These are phyloP conservation scores for Salix caprea DNA, from an alignment of 345 rosid species.

Conservation along the genomic window DNA sequence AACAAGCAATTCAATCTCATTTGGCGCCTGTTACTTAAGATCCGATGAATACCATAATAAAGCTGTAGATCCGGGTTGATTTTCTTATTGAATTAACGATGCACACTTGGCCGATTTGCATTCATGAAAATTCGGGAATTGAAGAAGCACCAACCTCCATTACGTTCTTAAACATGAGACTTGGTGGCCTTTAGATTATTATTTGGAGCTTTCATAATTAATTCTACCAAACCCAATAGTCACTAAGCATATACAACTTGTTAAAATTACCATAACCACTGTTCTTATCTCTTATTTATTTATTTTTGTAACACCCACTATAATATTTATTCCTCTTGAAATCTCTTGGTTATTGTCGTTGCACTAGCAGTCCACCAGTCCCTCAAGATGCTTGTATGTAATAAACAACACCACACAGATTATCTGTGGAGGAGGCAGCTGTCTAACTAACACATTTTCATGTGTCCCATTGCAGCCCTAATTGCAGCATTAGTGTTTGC, in stretches of 20 bases:
- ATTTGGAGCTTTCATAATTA: not conserved
- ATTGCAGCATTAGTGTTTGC: conserved; percentile 2
- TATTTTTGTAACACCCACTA: not conserved
- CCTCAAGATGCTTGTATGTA: not conserved
- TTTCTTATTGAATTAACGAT: not conserved
- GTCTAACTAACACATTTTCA: not conserved
- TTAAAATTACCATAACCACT: not conserved
- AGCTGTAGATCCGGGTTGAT: not conserved
- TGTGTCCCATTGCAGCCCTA: not conserved
- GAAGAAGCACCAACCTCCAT: conserved; percentile 6
- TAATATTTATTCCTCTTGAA: not conserved
- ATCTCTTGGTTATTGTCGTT: conserved; percentile 6
- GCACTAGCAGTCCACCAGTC: conserved; percentile 19
- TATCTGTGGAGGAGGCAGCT: not conserved
- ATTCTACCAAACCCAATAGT: conserved; percentile 4
- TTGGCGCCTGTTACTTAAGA: no score
- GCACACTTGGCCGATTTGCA: not conserved
- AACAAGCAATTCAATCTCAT: no score
- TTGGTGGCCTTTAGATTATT: not conserved
- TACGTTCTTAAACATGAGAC: not conserved
- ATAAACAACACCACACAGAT: not conserved
- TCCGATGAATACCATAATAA: no score
- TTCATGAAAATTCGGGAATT: not conserved
- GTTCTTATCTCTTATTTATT: not conserved
- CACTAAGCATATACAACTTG: not conserved